Conservation (phyloP, 805 yeast genomes). For the Wickerhamomyces sydowiorum region DNA sequence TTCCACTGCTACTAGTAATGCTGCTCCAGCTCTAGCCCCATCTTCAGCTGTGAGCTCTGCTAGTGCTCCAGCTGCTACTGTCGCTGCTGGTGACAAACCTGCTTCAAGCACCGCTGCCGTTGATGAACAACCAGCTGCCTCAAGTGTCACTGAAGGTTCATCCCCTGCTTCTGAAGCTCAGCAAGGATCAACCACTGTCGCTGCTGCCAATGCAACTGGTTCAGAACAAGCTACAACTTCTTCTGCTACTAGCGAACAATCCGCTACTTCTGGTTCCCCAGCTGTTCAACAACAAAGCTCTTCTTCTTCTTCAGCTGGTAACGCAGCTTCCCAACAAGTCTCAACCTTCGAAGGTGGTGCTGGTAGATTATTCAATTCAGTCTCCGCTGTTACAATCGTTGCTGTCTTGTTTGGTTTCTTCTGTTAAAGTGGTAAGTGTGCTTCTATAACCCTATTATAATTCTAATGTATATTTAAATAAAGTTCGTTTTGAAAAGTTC, state of each 20-base stretch:
- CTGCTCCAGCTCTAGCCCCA: background rate
- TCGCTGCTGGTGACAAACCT: conserved; percentile 21
- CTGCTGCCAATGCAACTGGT: too few species aligned
- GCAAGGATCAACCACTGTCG: background rate
- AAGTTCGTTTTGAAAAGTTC: too few species aligned
- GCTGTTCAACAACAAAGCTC: background rate
- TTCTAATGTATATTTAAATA: conserved; percentile 1
- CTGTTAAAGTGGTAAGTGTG: conserved; percentile 62
- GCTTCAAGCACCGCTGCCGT: too few species aligned
- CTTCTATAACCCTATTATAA: background rate
- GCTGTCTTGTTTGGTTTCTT: conserved; percentile 80
- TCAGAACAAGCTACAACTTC: too few species aligned
- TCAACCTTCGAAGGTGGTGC: conserved; percentile 34
- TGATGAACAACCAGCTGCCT: too few species aligned
- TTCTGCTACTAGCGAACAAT: too few species aligned
- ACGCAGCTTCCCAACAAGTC: background rate
- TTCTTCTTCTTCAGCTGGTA: background rate
- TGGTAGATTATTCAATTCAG: conserved; percentile 85
- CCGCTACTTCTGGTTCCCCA: too few species aligned
- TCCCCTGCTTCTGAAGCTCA: background rate
- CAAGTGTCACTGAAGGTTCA: conserved; percentile 48
- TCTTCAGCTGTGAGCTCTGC: conserved; percentile 4
- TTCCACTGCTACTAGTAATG: conserved; percentile 11
- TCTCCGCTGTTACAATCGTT: conserved; percentile 83
- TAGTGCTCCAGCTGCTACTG: conserved; percentile 2